Evolutionary conservation across 768 basidiomycete genomes (phyloP), one percentile per base, ranked within the genome.

Genomic region (Termitomyces sp.): DNA sequence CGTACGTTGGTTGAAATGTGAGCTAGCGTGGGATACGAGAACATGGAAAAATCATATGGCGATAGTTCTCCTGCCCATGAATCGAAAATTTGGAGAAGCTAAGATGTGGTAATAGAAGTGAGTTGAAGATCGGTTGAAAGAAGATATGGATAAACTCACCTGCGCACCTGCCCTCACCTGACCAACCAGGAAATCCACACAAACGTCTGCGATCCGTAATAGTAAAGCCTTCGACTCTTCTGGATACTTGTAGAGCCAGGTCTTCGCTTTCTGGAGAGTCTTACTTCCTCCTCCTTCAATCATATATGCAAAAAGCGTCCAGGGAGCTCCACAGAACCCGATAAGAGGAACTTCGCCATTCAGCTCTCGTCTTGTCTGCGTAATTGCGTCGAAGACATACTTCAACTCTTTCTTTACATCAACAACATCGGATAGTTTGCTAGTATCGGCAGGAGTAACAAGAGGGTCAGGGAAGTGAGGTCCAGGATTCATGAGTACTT

Each of bases 281-380:
- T 94, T 95, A 72, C 85, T 91, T 9, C 90, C 90, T 6, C 95
- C 96, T 8, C 97, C 97, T 72, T 98, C 97, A 67, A 97, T 83
- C 97, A 99, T 99, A 72, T 98, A 99, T 22, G 88, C 85, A 76
- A 99, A 95, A 54, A 98, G 82, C 4, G 97, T 99, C 97, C 97
- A 98, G 1, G 97, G 97, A 0, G 94, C 95, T 42, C 96, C 97
- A 68, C 87, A 93, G 75, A 99, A 99, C 12, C 97, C 97, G 66
- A 99, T 97, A 58, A 99, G 78, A 13, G 97, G 96, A 15, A 98
- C 95, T 69, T 91, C 83, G 22, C 96, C 97, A 1, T 85, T 80
- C 56, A 98, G 79, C 51, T 80, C 88, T 52, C 82, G 81, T 58
- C 97, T 83, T 8, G 95, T 95, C 66, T 85, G 70, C 12, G 89